phyloP scores from a whole-genome alignment of 352 stramenopile genomes.

The Phytophthora pistaciae region DNA sequence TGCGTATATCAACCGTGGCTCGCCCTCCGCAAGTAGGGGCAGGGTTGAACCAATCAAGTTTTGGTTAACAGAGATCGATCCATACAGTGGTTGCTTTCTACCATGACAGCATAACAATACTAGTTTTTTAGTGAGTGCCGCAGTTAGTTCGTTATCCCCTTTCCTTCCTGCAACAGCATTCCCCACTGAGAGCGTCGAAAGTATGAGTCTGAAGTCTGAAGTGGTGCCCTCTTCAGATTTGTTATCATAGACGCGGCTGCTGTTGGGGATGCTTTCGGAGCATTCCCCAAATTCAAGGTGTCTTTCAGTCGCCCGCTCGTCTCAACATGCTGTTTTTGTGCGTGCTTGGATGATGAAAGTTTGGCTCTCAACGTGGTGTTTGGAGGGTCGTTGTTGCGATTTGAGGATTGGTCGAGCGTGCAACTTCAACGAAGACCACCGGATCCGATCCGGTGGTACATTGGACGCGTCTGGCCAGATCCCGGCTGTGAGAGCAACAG shows the following conservation, averaged over 20 bases:
- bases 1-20: background rate
- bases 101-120: no score
- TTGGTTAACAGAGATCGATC: background rate
- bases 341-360: background rate
- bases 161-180: background rate
- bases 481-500: background rate
- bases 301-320: background rate
- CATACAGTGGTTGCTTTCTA: background rate
- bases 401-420: background rate
- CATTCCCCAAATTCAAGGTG: background rate
- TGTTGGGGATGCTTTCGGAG: background rate
- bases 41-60: background rate
- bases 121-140: no score
- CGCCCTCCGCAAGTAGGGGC: background rate
- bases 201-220: background rate
- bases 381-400: background rate
- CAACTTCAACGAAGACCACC: background rate
- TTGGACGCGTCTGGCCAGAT: background rate
- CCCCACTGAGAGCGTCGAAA: background rate
- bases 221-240: background rate
- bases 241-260: background rate
- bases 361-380: background rate
- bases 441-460: background rate
- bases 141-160: background rate
- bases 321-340: background rate